A percentile compares a stretch with the other conserved stretches of the same genome.
phyloP scores from a whole-genome alignment of 1,284 basidiomycete genomes.

The Boletus semigastroideus region DNA sequence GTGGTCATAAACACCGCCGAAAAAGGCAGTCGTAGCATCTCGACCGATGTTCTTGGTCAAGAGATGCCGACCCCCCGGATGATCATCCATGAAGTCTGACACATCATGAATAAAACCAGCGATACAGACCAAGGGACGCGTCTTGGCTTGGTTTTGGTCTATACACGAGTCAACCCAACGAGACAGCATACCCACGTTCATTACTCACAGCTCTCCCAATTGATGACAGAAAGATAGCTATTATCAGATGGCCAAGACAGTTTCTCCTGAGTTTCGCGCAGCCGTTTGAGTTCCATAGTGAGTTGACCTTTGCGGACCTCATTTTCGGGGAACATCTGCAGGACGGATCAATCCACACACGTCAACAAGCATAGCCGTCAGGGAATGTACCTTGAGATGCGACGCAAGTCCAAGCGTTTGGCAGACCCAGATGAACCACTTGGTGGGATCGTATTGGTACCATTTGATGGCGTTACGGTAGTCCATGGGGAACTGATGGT shows the following conservation, averaged over 20 bases:
- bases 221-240: slow-evolving; percentile 77
- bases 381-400: slow-evolving; percentile 68
- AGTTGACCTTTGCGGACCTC: slow-evolving; percentile 91
- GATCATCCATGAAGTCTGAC: slow-evolving; percentile 83
- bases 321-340: slow-evolving; percentile 82
- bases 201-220: slow-evolving; percentile 80
- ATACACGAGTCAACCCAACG: slow-evolving; percentile 12
- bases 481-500: slow-evolving; percentile 94
- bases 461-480: slow-evolving; percentile 92
- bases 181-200: neutral
- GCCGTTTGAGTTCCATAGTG: slow-evolving; percentile 88
- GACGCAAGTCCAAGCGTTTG: slow-evolving; percentile 72
- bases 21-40: slow-evolving; percentile 91
- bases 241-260: slow-evolving; percentile 80
- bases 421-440: slow-evolving; percentile 86
- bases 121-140: slow-evolving; percentile 77
- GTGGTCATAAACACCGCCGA: slow-evolving; percentile 92
- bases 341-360: neutral
- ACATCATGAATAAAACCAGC: slow-evolving; percentile 93
- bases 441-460: slow-evolving; percentile 89
- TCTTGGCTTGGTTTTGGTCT: slow-evolving; percentile 77
- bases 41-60: slow-evolving; percentile 73
- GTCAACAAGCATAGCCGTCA: neutral
- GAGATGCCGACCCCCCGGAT: slow-evolving; percentile 76
- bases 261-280: slow-evolving; percentile 68